Evolutionary conservation across 345 rosid species (phyloP), one percentile per base, ranked within the genome.

Genomic region (Hibiscus syriacus): DNA sequence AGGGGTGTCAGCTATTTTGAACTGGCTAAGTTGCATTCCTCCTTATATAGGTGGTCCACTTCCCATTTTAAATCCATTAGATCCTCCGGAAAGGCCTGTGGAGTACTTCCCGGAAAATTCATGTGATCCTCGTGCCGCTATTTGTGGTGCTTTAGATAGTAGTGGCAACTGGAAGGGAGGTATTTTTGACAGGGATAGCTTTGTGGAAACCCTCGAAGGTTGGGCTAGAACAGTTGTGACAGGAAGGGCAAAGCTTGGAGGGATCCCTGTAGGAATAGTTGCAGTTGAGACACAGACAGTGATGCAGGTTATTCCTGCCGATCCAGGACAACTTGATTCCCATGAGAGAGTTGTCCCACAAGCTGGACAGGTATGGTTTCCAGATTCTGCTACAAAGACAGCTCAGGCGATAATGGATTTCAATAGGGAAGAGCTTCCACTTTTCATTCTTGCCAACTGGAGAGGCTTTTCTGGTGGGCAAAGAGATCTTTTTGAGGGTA

Each of bases 331-430:
- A 79, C 97, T 92, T 9, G 99, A 94, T 82, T 94, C 99, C 76
- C 98, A 94, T 72, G 99, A 94, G 78, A 82, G 97, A 78, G 93
- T 94, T 49, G 99, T 92, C 66, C 97, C 99, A 0, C 98, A 92
- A 81, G 99, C 99, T 66, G 99, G 99, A 62, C 99, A 94, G 82
- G 99, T 94, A 70, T 94, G 99, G 99, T 94, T 94, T 78, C 99
- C 99, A 26, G 99, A 92, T 85, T 94, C 99, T 29, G 99, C 99
- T 5, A 80, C 85, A 68, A 94, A 94, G 86, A 94, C 98, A 13
- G 96, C 98, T 57, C 99, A 94, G 77, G 98, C 99, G 0, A 78
- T 94, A 68, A 76, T 94, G 81, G 99, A 94, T 87, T 94, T 94
- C 79, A 88, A 94, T 84, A 76, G 77, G 70, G 99, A 94, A 79